These are phyloP conservation scores for Fraxinus excelsior DNA, from an alignment of 257 asterid species.

Conservation along the genomic window DNA sequence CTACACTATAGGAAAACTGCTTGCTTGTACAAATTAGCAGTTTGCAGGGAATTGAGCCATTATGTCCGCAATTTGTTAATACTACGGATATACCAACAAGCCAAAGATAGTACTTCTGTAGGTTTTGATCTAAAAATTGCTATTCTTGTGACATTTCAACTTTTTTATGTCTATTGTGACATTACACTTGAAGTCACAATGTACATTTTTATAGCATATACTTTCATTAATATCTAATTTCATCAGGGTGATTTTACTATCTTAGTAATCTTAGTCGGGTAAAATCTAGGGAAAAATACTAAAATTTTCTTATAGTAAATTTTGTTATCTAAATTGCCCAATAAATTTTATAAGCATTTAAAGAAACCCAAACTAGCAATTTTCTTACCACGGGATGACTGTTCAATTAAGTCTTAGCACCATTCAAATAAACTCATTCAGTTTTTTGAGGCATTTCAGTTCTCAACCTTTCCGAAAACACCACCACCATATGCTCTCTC, in stretches of 20 bases:
- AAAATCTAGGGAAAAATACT: too few relatives aligned
- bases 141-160: background rate
- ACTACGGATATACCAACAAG: background rate
- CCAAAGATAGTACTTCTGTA: background rate
- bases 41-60: background rate
- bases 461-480: background rate
- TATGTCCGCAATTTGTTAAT: background rate
- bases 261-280: too few relatives aligned
- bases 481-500: too few relatives aligned
- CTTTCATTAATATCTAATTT: background rate
- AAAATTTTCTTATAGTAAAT: too few relatives aligned
- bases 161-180: background rate
- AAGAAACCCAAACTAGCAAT: too few relatives aligned
- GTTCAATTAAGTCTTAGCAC: background rate
- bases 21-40: background rate
- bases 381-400: too few relatives aligned
- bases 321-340: too few relatives aligned
- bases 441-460: background rate
- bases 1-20: too few relatives aligned
- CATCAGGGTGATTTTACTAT: background rate
- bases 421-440: background rate
- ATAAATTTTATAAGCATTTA: too few relatives aligned
- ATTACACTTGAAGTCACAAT: background rate
- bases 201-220: background rate
- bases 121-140: background rate